phyloP scores from a whole-genome alignment of 495 filamentous ascomycete species.

The Xylaria longipes region DNA sequence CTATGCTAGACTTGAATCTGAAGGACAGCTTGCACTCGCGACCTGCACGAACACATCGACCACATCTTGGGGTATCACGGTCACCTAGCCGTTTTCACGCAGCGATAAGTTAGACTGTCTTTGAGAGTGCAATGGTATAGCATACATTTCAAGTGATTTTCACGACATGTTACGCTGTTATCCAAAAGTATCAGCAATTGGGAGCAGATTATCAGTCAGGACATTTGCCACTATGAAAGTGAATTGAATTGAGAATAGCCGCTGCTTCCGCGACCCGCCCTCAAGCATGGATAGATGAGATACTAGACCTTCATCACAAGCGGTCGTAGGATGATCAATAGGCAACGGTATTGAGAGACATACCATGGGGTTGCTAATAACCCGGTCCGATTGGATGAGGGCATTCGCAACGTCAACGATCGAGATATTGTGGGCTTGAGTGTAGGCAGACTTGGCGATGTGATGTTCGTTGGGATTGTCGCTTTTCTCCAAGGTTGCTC shows the following conservation, averaged over 20 bases:
- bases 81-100: slow-evolving; percentile 42
- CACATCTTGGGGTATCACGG: slow-evolving; percentile 49
- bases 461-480: not conserved
- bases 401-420: slow-evolving; percentile 38
- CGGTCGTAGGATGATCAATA: not conserved
- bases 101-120: slow-evolving; percentile 1
- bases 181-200: slow-evolving; percentile 29
- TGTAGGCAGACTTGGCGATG: slow-evolving; percentile 16
- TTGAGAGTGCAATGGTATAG: not conserved
- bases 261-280: not conserved
- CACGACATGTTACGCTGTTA: slow-evolving; percentile 51
- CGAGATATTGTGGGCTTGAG: slow-evolving; percentile 9
- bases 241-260: not conserved
- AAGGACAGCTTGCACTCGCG: slow-evolving; percentile 42
- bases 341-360: not conserved
- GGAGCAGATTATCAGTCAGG: not conserved
- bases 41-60: slow-evolving; percentile 45
- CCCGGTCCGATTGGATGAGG: slow-evolving; percentile 38
- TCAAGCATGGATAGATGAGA: not conserved
- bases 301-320: not conserved
- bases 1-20: slow-evolving; percentile 42
- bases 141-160: slow-evolving; percentile 55
- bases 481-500: slow-evolving; percentile 20
- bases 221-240: not conserved
- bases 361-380: slow-evolving; percentile 43